Conservation (phyloP, 192 early-diverging fungal species). For the Irineochytrium annulatum region DNA sequence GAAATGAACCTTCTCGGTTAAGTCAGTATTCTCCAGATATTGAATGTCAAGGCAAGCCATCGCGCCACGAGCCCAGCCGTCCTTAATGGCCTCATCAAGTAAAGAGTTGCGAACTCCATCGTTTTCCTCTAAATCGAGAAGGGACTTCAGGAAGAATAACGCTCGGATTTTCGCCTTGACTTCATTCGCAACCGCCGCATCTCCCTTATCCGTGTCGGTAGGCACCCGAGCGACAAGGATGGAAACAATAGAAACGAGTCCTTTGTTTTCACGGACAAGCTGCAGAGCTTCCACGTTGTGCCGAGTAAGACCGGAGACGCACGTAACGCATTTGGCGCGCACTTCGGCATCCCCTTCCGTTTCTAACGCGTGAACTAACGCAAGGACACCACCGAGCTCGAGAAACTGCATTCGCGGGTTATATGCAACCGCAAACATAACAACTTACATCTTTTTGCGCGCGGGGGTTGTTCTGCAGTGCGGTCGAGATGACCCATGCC, state of each 20-base stretch:
- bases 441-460: conserved; percentile 67
- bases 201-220: not conserved
- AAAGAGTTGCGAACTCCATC: not conserved
- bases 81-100: not conserved
- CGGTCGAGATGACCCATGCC: conserved; percentile 90
- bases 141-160: conserved; percentile 35
- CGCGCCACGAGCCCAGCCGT: not conserved
- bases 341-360: conserved; percentile 27
- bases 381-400: conserved; percentile 26
- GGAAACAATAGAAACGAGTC: conserved; percentile 11
- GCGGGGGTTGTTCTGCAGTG: conserved; percentile 87
- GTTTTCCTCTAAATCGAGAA: conserved; percentile 13
- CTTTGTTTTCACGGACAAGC: conserved; percentile 18
- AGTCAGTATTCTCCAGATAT: not conserved
- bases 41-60: not conserved
- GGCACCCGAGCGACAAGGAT: conserved; percentile 8
- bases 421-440: not conserved
- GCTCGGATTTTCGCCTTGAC: conserved; percentile 12
- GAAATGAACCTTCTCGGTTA: not conserved
- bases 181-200: not conserved
- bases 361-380: conserved; percentile 18
- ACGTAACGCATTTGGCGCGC: conserved; percentile 36
- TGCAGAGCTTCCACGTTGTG: conserved; percentile 28
- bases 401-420: conserved; percentile 28
- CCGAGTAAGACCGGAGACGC: conserved; percentile 39